phyloP scores from a whole-genome alignment of 805 yeast species.

The Blastobotrys terrestris region DNA sequence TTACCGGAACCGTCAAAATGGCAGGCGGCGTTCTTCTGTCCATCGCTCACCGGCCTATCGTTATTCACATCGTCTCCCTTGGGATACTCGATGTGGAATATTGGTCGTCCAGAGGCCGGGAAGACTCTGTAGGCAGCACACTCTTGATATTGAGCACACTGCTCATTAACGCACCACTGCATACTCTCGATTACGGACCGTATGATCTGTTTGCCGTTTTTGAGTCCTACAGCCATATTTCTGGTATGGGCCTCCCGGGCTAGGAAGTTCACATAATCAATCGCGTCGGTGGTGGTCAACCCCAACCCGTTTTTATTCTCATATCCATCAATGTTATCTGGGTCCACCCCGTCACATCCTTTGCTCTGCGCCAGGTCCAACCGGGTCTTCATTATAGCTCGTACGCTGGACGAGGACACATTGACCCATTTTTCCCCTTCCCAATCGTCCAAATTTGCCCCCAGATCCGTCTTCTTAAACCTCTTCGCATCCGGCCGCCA shows the following conservation, averaged over 20 bases:
- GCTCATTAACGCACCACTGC: constrained; percentile 29
- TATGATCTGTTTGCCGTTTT: constrained; percentile 26
- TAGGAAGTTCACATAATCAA: constrained; percentile 25
- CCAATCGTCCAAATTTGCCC: constrained; percentile 28
- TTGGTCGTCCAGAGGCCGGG: constrained; percentile 20
- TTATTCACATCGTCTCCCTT: constrained; percentile 19
- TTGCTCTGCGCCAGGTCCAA: constrained; percentile 22
- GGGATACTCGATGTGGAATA: constrained; percentile 29
- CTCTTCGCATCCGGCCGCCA: constrained; percentile 26
- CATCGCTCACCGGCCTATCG: constrained; percentile 9
- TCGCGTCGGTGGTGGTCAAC: constrained; percentile 24
- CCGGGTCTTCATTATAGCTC: constrained; percentile 22
- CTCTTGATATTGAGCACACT: constrained; percentile 27
- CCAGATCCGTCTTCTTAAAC: constrained; percentile 23
- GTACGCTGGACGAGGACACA: constrained; percentile 19
- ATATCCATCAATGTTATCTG: constrained; percentile 30
- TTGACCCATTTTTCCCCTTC: constrained; percentile 30
- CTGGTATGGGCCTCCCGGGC: constrained; percentile 19
- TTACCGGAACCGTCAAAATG: constrained; percentile 4
- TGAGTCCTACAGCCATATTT: constrained; percentile 25
- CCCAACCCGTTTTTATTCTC: constrained; percentile 28
- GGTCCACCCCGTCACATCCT: constrained; percentile 30
- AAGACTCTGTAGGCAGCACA: constrained; percentile 21
- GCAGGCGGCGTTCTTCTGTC: constrained; percentile 10
- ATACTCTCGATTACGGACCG: constrained; percentile 18